Conservation (phyloP, 2,329 filamentous ascomycete genomes). For the Trichoderma afroharzianum region DNA sequence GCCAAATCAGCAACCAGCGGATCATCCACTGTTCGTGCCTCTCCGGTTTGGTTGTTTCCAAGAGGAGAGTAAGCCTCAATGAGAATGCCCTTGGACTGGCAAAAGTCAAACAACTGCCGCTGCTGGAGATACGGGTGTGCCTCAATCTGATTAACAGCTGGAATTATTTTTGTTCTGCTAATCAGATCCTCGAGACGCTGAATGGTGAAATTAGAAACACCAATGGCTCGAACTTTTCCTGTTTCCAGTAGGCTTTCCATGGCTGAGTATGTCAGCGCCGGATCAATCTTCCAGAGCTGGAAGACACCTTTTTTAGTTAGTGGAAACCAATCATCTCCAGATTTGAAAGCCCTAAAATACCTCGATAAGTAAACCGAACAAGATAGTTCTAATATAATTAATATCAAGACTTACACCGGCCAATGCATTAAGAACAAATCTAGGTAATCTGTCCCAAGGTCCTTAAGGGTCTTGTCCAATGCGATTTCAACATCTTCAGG, state of each 20-base stretch:
- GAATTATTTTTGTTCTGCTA: slow-evolving; percentile 55
- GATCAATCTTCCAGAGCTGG: neutral
- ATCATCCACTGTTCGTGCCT: neutral
- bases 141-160: slow-evolving; percentile 81
- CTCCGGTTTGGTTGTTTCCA: slow-evolving; percentile 61
- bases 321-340: slow-evolving; percentile 66
- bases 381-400: neutral
- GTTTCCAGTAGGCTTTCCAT: slow-evolving; percentile 66
- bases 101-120: slow-evolving; percentile 71
- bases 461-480: slow-evolving; percentile 56
- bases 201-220: slow-evolving; percentile 83
- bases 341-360: slow-evolving; percentile 75
- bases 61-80: slow-evolving; percentile 67
- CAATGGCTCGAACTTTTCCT: slow-evolving; percentile 75
- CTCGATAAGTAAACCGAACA: slow-evolving; percentile 49
- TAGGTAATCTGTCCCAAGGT: slow-evolving; percentile 62
- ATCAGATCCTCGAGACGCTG: slow-evolving; percentile 75
- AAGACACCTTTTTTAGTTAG: neutral
- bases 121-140: slow-evolving; percentile 77
- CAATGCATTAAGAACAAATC: slow-evolving; percentile 72
- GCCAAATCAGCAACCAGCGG: slow-evolving; percentile 18
- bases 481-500: slow-evolving; percentile 59
- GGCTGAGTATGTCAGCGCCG: slow-evolving; percentile 44
- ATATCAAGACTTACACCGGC: slow-evolving; percentile 40
- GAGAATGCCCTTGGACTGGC: slow-evolving; percentile 70